Evolutionary conservation across 192 early-diverging fungal species (phyloP).

Genomic region (Linnemannia elongata): DNA sequence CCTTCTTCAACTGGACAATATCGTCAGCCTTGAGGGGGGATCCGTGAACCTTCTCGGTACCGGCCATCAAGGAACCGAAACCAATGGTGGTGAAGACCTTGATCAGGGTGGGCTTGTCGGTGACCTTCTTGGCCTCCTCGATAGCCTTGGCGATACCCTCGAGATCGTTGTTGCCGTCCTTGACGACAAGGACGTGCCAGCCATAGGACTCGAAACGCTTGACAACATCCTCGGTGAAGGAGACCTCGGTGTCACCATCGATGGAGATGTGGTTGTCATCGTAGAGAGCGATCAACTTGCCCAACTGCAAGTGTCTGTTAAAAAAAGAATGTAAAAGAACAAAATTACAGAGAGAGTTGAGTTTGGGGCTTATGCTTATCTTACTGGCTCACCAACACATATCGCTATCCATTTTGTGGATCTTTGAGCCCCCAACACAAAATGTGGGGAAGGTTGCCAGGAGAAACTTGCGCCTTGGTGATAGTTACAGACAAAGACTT

Average conservation of each 20-base stretch:
- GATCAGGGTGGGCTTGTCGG: conserved; percentile 92
- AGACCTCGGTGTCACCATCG: conserved; percentile 87
- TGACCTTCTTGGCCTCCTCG: conserved; percentile 85
- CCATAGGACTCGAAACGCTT: conserved; percentile 94
- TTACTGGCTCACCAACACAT: not conserved
- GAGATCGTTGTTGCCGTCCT: conserved; percentile 89
- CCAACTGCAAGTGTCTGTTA: conserved; percentile 85
- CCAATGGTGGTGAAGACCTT: conserved; percentile 94
- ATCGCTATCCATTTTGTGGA: not conserved
- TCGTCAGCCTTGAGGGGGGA: conserved; percentile 85
- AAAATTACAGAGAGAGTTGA: conserved; percentile 18
- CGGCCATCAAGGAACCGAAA: conserved; percentile 89
- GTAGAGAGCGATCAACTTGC: conserved; percentile 96
- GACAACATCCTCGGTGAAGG: conserved; percentile 95
- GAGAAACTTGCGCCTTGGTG: not conserved
- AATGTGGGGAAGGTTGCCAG: not conserved
- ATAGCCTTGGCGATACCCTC: conserved; percentile 82
- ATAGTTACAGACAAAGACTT: conserved; percentile 22
- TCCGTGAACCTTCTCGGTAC: conserved; percentile 95
- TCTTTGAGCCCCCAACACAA: conserved; percentile 19
- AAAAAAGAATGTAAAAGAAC: not conserved
- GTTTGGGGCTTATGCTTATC: not conserved
- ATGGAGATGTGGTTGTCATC: conserved; percentile 98
- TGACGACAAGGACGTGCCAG: conserved; percentile 88
- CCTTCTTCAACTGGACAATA: conserved; percentile 83